Conservation (phyloP, 768 basidiomycete species). For the Imleria badia region DNA sequence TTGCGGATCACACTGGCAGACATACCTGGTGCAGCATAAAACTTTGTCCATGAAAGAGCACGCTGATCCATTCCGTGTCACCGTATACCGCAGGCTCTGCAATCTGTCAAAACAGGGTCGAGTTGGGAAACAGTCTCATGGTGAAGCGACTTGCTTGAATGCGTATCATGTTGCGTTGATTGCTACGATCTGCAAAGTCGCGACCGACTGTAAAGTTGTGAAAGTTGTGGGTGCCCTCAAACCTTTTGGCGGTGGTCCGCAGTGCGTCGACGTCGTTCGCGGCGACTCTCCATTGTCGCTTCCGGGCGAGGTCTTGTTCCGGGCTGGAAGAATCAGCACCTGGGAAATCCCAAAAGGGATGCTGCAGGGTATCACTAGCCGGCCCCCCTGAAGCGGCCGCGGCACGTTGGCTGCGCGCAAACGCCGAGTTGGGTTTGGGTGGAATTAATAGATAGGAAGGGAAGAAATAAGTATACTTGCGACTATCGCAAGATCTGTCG, state of each 20-base stretch:
- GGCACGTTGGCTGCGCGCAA: conserved; percentile 46
- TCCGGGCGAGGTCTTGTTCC: conserved; percentile 63
- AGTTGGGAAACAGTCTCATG: not conserved
- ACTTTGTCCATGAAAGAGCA: conserved; percentile 93
- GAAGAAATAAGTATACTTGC: conserved; percentile 97
- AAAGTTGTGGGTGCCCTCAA: conserved; percentile 92
- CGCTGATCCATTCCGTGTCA: conserved; percentile 92
- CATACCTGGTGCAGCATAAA: conserved; percentile 98
- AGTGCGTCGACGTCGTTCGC: conserved; percentile 55
- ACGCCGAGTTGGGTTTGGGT: conserved; percentile 72
- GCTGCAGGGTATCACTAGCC: conserved; percentile 28
- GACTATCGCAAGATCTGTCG: conserved; percentile 82
- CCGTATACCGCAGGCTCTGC: conserved; percentile 87
- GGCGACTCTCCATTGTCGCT: conserved; percentile 68
- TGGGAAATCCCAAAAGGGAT: conserved; percentile 62
- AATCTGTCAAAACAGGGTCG: conserved; percentile 45
- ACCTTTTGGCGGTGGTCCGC: conserved; percentile 57
- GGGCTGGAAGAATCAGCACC: conserved; percentile 38
- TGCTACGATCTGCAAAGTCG: conserved; percentile 79
- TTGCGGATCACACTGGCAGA: conserved; percentile 11
- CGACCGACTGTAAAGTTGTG: conserved; percentile 95
- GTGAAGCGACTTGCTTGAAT: conserved; percentile 57
- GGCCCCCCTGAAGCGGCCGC: conserved; percentile 17
- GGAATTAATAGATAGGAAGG: conserved; percentile 92
- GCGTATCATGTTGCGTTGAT: conserved; percentile 83